Evolutionary conservation across 1,139 yeast species (phyloP), one percentile per base, ranked within the genome.

Genomic region (Hansenula sp.): DNA sequence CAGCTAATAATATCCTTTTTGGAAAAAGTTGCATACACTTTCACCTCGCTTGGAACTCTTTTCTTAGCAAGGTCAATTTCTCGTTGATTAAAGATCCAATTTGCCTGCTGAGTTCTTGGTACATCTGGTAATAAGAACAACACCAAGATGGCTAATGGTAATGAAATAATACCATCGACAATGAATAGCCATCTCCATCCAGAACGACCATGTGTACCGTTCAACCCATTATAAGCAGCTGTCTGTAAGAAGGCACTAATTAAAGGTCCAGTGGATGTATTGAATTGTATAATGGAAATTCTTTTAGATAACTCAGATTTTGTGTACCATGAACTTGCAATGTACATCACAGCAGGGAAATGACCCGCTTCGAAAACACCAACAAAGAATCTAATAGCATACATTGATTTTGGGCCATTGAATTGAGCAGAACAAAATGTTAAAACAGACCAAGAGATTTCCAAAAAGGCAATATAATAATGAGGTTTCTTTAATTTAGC

Each of bases 181-280:
- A 86, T 76, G 57, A 82, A 85, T 61, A 84, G 77, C 93, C 93
- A 85, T 62, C 82, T 76, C 94, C 94, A 85, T 28, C 89, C 81
- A 8, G 74, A 72, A 35, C 77, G 61, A 3, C 89, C 89, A 38
- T 64, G 66, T 8, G 62, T 65, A 37, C 81, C 83, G 44, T 74
- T 71, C 54, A 84, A 61, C 36, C 67, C 58, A 46, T 72, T 63
- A 51, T 67, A 76, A 42, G 79, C 77, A 29, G 83, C 73, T 19
- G 81, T 79, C 27, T 81, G 78, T 40, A 80, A 62, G 41, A 78
- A 65, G 37, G 82, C 82, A 10, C 81, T 74, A 3, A 50, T 79
- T 71, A 47, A 72, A 66, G 77, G 16, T 81, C 83, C 41, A 63
- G 62, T 57, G 71, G 70, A 55, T 79, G 83, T 37, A 84, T 85